Base-by-base conservation (phyloP, 169 alveolate genomes). In the Cryptosporidium parvum region DNA sequence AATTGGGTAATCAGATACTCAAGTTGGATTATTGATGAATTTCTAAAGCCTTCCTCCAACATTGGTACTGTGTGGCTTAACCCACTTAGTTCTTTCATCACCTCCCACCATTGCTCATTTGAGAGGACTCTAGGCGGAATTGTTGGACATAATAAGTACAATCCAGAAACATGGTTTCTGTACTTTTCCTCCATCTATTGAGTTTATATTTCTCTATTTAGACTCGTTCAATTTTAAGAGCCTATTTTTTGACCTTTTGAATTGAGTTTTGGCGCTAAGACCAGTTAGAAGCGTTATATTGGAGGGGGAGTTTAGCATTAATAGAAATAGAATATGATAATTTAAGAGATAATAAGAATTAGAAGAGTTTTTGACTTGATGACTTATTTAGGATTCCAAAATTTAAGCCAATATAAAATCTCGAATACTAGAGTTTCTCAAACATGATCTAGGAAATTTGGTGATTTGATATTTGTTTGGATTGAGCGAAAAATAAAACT, bases 101-200 rank as follows among this genome's bases (percentile, higher is more conserved):
- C 89, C n/a, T 65, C 68, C 89, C 89, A 80, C 89, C 89, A 80
- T 51, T 80, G 89, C 21, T 80, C 89, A 42, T 44, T 59, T 12
- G 73, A 80, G 1, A 80, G 52, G 12, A 80, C 73, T 26, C 89
- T 37, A 14, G 89, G 89, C 14, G 89, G 89, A 0, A 80, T 59
- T 4, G 89, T 80, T 65, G 89, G 89, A 29, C 89, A 80, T 29
- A 80, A 23, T n/a, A 80, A 51, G 53, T 80, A 80, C 37, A 80
- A 26, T n/a, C 23, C 73, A 44, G 89, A 80, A 21, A 80, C 70
- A 67, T 80, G 89, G 9, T 65, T 65, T 48, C 62, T 80, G 48
- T 45, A 62, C 51, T n/a, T 23, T 45, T 80, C 86, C 29, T 75
- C 89, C 75, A 80, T 80, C 70, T 80, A 18, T 26, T 18, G 59